Conservation (phyloP, 805 yeast species). For the Pichia pseudocactophila region DNA sequence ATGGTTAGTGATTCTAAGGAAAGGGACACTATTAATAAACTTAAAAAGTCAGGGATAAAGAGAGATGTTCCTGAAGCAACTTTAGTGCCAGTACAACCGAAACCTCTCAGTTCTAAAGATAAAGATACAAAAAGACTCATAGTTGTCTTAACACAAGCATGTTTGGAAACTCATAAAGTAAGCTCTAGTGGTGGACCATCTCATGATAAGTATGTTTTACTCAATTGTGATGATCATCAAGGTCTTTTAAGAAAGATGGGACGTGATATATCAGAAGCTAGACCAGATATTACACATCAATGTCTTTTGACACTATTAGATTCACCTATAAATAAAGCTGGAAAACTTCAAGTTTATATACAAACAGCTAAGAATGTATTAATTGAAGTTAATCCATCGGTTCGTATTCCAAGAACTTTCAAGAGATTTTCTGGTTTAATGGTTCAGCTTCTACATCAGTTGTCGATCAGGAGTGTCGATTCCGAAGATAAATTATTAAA, state of each 20-base stretch:
- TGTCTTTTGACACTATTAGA: slow-evolving; percentile 89
- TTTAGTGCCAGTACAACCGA: slow-evolving; percentile 81
- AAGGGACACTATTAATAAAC: slow-evolving; percentile 32
- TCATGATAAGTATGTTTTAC: slow-evolving; percentile 85
- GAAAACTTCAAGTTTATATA: slow-evolving; percentile 90
- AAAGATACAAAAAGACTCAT: slow-evolving; percentile 78
- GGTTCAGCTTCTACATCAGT: slow-evolving; percentile 91
- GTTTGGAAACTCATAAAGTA: slow-evolving; percentile 89
- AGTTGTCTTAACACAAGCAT: slow-evolving; percentile 94
- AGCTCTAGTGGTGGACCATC: slow-evolving; percentile 61
- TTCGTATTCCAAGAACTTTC: slow-evolving; percentile 96
- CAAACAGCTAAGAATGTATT: slow-evolving; percentile 93
- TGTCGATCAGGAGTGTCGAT: slow-evolving; percentile 88
- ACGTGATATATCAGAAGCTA: slow-evolving; percentile 93
- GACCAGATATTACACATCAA: slow-evolving; percentile 99
- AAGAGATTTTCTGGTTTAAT: slow-evolving; percentile 95
- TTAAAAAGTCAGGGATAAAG: slow-evolving; percentile 12
- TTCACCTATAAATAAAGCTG: slow-evolving; percentile 98
- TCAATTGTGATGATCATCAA: slow-evolving; percentile 98
- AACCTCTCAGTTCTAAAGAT: slow-evolving; percentile 72
- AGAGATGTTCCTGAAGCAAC: slow-evolving; percentile 43
- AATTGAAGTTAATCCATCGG: slow-evolving; percentile 91
- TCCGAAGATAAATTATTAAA: slow-evolving; percentile 89
- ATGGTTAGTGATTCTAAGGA: slow-evolving; percentile 43
- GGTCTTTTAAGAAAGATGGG: slow-evolving; percentile 93